Conservation (phyloP, 164 flowering plant species). For the Tetrastigma voinierianum region DNA sequence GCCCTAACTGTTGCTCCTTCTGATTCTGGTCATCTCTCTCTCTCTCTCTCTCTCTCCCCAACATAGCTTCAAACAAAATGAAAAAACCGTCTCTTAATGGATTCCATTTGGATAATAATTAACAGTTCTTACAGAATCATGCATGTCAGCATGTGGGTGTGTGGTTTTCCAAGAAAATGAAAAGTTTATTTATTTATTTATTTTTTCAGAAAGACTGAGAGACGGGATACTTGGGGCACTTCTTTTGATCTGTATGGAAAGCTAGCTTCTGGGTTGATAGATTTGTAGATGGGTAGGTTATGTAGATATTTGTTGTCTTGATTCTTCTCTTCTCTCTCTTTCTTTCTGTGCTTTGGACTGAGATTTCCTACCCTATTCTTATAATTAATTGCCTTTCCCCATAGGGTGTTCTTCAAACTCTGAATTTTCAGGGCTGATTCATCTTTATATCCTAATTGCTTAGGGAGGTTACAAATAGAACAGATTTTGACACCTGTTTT, state of each 20-base stretch:
- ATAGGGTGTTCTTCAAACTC: too few relatives aligned
- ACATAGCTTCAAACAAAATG: not conserved
- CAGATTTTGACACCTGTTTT: too few relatives aligned
- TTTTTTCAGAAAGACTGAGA: not conserved
- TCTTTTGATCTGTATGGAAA: too few relatives aligned
- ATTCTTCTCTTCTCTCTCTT: not conserved
- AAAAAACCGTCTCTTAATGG: not conserved
- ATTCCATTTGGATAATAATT: not conserved
- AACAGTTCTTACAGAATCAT: not conserved
- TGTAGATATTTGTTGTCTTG: not conserved
- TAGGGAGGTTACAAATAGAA: too few relatives aligned
- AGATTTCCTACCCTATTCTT: not conserved
- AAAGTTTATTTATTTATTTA: not conserved
- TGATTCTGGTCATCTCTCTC: slow-evolving; percentile 31
- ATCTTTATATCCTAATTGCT: too few relatives aligned
- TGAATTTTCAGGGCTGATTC: too few relatives aligned
- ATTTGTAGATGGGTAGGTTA: not conserved
- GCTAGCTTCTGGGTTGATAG: too few relatives aligned
- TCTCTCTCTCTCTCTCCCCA: not conserved
- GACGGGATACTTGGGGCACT: too few relatives aligned
- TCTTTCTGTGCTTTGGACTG: not conserved
- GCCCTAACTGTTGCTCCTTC: slow-evolving; percentile 61
- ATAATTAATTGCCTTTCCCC: too few relatives aligned
- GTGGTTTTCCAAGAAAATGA: not conserved
- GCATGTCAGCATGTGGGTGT: not conserved